Evolutionary conservation across 176 grass and related monocot genomes (phyloP), one percentile per base, ranked within the genome.

Genomic region (Aechmea fasciata): DNA sequence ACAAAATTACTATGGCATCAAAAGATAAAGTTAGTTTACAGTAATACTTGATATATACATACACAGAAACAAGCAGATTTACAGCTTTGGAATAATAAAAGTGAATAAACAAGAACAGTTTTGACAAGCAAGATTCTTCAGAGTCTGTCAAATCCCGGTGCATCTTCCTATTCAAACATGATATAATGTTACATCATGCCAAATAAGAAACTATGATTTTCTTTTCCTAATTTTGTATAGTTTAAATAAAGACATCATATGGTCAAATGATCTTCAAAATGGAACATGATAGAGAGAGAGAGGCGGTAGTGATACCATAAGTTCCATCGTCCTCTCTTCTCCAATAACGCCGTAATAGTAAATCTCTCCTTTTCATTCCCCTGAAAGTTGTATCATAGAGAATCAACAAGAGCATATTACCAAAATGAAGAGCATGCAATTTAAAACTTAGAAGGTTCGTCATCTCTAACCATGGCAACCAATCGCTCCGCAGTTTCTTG

Each of bases 241-340:
- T 41, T 41, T 41, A 41, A 41, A 41, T 7, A 41, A 41, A 3
- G 33, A 41, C 33, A 41, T 41, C 33, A 41, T 41, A 41, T 41
- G 3, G 29, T 33, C 29, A 33, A 2, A 33, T 41, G 33, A 41
- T 41, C 33, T 41, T 6, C 4, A 5, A 41, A 41, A 41, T 41
- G 33, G 33, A 41, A 41, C 33, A 41, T 41, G 33, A 41, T 3
- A 41, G 33, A 41, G 33, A 41, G 33, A 41, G 33, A 33, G 3
- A 33, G 29, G 33, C 33, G 17, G 20, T 22, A 10, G 55, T 19
- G 10, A 7, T 61, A 99, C 94, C 94, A 20, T 99, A 99, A 81
- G 87, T 85, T 83, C 94, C 94, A 82, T 93, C 94, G 77, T 93
- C 94, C 85, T 99, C 94, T 82, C 90, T 84, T 73, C 94, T 90